Base-by-base conservation (phyloP, 2,329 filamentous ascomycete genomes). In the Colletotrichum caudatum region DNA sequence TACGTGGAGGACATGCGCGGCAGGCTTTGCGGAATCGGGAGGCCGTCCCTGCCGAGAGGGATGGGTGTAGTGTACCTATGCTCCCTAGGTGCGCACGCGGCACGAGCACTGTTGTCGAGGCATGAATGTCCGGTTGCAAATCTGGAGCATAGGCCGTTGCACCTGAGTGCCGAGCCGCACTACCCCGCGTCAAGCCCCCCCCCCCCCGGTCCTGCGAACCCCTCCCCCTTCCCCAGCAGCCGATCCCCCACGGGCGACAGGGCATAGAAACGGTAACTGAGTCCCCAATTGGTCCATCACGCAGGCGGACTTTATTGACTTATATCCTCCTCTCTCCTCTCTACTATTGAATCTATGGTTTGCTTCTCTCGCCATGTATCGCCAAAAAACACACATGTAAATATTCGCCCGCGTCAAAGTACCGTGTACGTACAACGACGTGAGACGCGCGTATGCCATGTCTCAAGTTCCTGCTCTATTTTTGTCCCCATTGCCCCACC, bases 171-270 rank as follows among this genome's bases (percentile, higher is more conserved):
- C 59, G 69, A 69, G 60, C 60, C 33, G 50, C 46, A 35, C 69
- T 72, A 72, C 69, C 69, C 69, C 69, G 69, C 69, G 59, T 60
- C 20, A n/a, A 41, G 18, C 64, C 67, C 64, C 68, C 50, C 35
- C 2, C 35, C 35, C 26, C 26, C 29, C 29, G 58, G 44, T n/a
- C 53, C 59, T 48, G 65, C 33, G 50, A 37, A 2, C 29, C 29
- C 29, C 29, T 29, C 29, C 29, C 29, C n/a, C 59, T 57, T 57
- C 59, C 68, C 68, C 66, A 59, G 69, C 51, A 41, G 59, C 60
- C 46, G 65, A 64, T 72, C 65, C 16, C 41, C 59, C 54, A 37
- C 23, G 62, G 57, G 54, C 60, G 48, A 33, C 14, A 18, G 23
- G 23, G 12, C 14, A 53, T 26, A 37, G 29, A n/a, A 56, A 14